Percentiles rank a stretch among this genome's conserved stretches.
Evolutionary conservation across 2,329 filamentous ascomycete genomes (phyloP).

Genomic region (Alternaria hordeiaustralica): DNA sequence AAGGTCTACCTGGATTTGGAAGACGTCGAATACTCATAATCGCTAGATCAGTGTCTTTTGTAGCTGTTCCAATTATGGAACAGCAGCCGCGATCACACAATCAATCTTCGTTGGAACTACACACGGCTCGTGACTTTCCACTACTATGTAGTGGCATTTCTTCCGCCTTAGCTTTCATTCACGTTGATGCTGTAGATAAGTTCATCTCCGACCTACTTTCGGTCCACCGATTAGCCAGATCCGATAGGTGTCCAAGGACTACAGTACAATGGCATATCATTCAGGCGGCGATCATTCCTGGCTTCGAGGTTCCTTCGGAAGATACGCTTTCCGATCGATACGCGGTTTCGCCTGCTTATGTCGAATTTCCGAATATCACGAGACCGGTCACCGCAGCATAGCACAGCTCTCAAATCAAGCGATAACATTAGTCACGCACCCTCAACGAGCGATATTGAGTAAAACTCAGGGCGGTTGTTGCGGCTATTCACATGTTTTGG

Average conservation of each 20-base stretch:
- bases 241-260: background rate
- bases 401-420: background rate
- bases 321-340: background rate
- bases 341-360: background rate
- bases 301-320: background rate
- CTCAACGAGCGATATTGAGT: background rate
- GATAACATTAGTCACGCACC: background rate
- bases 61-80: background rate
- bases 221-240: background rate
- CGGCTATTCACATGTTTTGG: background rate
- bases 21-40: background rate
- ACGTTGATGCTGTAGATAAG: background rate
- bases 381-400: background rate
- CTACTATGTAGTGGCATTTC: background rate
- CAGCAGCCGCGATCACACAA: background rate
- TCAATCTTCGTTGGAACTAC: background rate
- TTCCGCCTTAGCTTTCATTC: too few species aligned
- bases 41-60: background rate
- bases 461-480: background rate
- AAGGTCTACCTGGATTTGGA: background rate
- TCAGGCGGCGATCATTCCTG: background rate
- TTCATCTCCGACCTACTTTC: background rate
- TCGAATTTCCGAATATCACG: background rate
- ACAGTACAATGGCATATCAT: background rate
- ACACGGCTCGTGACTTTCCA: background rate